Evolutionary conservation across 2,329 filamentous ascomycete genomes (phyloP), one percentile per base, ranked within the genome.

Genomic region (Venturia pyrina): DNA sequence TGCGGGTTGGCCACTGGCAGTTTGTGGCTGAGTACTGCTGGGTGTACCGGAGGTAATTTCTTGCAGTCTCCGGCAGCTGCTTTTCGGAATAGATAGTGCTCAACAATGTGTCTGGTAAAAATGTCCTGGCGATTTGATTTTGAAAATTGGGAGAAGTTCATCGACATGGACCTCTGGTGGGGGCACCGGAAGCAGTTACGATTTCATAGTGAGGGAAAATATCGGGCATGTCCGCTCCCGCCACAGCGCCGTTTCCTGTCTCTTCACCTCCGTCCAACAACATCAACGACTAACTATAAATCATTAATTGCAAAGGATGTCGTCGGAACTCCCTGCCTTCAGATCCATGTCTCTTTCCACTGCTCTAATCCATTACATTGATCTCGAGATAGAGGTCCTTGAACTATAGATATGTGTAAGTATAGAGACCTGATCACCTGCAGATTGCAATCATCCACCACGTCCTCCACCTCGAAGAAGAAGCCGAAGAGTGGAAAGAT

Each of bases 401-500:
- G n/a, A n/a, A n/a, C n/a, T n/a, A n/a, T n/a, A n/a, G n/a, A n/a
- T n/a, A n/a, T n/a, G n/a, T n/a, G n/a, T n/a, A n/a, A n/a, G n/a
- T n/a, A n/a, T n/a, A n/a, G n/a, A n/a, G n/a, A n/a, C n/a, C n/a
- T n/a, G n/a, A n/a, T n/a, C n/a, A n/a, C n/a, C n/a, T n/a, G n/a
- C n/a, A n/a, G n/a, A n/a, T n/a, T n/a, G n/a, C n/a, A n/a, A n/a
- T 57, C 32, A 28, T 37, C 5, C 11, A 57, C 15, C 53, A 57
- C 13, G 28, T 57, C 15, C 11, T 37, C 7, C 53, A 57, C 28
- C 53, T 57, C 53, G 53, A 57, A 57, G 53, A 37, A 57, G 53
- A 57, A 57, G 53, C 53, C 8, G 53, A 57, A 57, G 53, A 57
- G 19, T 57, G 53, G 53, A 57, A 37, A 57, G 53, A 57, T 13